Conservation (phyloP, 768 basidiomycete genomes). For the Hericium coralloides region DNA sequence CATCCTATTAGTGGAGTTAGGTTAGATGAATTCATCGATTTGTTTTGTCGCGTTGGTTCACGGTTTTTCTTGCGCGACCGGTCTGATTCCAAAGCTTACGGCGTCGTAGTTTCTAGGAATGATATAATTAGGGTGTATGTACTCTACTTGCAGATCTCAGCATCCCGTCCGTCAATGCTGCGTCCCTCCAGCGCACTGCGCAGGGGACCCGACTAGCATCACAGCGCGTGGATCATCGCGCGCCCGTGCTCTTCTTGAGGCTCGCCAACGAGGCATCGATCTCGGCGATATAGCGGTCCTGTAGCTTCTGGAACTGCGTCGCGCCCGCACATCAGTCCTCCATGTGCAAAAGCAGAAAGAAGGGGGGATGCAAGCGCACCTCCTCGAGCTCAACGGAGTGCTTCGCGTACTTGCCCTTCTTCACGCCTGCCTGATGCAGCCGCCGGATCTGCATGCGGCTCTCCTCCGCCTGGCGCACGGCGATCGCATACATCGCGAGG, state of each 20-base stretch:
- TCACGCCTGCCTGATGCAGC: constrained; percentile 55
- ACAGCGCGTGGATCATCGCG: no score
- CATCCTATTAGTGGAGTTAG: no score
- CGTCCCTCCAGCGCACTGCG: no score
- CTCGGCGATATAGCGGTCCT: constrained; percentile 51
- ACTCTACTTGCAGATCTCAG: no score
- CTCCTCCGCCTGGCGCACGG: constrained; percentile 64
- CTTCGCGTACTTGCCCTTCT: constrained; percentile 61
- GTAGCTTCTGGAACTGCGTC: constrained; percentile 64
- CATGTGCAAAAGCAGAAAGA: not conserved
- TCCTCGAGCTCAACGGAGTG: constrained; percentile 63
- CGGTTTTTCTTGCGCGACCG: no score
- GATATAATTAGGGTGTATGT: no score
- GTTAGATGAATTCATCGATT: no score
- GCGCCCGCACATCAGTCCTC: not conserved
- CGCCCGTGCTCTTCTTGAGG: constrained; percentile 48
- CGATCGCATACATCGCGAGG: constrained; percentile 41
- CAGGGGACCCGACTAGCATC: no score
- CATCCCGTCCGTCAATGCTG: no score
- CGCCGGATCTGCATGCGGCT: constrained; percentile 68
- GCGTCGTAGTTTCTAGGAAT: no score
- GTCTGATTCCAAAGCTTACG: no score
- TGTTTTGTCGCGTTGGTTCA: no score
- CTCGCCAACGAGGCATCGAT: constrained; percentile 57
- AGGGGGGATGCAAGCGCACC: constrained; percentile 30